Base-by-base conservation (phyloP, 2,329 filamentous ascomycete species). In the Stagonosporopsis chrysanthemi region DNA sequence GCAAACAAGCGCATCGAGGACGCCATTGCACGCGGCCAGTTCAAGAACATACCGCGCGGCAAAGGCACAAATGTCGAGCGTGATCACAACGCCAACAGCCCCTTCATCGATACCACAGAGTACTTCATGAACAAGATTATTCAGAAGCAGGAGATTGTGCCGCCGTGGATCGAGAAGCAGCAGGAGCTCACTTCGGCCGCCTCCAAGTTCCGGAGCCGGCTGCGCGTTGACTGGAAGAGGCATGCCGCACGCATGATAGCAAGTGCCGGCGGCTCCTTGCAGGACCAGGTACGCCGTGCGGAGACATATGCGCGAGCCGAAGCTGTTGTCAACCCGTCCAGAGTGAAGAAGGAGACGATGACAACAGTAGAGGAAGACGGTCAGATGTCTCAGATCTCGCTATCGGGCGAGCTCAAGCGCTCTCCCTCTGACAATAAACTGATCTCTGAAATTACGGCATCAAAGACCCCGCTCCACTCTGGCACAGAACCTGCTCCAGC, bases 81-180 rank as follows among this genome's bases (percentile, higher is more conserved):
- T n/a, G 93, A 98, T 66, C 81, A 90, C 47, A 88, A 91, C 63
- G 90, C 91, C 1, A 89, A 89, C 66, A 96, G 90, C 65, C 92
- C 95, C 0, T 98, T 96, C 70, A 86, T 98, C 55, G 92, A 98
- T 71, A 98, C 94, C 0, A 98, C 95, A 0, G 94, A 98, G 77
- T 97, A 97, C 74, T 91, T 98, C 68, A 90, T 98, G 89, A 98
- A 99, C 78, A 95, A 96, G 78, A 97, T 98, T 81, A 97, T 99
- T 62, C 91, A 97, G 78, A 89, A 90, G 56, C 95, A 99, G 76
- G 93, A 97, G 19, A 91, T 98, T 58, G 91, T 96, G 0, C 95
- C 95, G 0, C 94, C 94, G 0, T 99, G 95, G 95, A 98, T 99
- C 58, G 95, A 99, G 77, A 98, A 97, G 78, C 95, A 99, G 75